A percentile compares a stretch with the other conserved stretches of the same genome.
Conservation (phyloP, 371 early-diverging fungal genomes). For the Mortierella sp. region DNA sequence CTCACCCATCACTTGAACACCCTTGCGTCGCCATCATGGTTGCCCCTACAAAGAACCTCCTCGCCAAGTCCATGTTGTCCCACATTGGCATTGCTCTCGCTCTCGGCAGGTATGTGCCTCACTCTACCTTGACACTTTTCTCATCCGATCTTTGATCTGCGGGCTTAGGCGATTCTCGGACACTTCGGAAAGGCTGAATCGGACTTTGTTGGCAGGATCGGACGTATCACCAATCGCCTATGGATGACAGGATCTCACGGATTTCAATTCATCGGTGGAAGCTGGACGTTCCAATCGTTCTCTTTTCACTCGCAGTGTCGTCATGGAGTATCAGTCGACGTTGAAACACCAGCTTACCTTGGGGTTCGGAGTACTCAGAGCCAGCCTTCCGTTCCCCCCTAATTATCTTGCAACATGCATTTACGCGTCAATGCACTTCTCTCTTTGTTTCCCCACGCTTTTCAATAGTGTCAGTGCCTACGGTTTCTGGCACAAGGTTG, state of each 20-base stretch:
- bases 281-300: too few species aligned
- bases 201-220: too few species aligned
- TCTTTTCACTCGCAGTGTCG: too few species aligned
- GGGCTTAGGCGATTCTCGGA: background rate
- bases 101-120: constrained; percentile 36
- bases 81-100: constrained; percentile 37
- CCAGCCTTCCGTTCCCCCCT: background rate
- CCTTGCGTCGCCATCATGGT: constrained; percentile 21
- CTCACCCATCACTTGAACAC: constrained; percentile 5
- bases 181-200: background rate
- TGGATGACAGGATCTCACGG: too few species aligned
- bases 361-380: too few species aligned
- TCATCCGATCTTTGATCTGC: background rate
- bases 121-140: background rate
- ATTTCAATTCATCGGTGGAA: too few species aligned
- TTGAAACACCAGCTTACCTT: too few species aligned
- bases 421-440: background rate
- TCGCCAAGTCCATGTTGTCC: constrained; percentile 45
- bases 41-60: constrained; percentile 44
- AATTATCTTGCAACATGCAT: background rate
- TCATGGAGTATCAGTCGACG: too few species aligned
- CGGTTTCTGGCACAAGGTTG: constrained; percentile 32
- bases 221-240: too few species aligned
- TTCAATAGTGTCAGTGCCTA: constrained; percentile 24
- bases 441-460: background rate